Conservation (phyloP, 805 yeast species). For the Scheffersomyces stipitis region DNA sequence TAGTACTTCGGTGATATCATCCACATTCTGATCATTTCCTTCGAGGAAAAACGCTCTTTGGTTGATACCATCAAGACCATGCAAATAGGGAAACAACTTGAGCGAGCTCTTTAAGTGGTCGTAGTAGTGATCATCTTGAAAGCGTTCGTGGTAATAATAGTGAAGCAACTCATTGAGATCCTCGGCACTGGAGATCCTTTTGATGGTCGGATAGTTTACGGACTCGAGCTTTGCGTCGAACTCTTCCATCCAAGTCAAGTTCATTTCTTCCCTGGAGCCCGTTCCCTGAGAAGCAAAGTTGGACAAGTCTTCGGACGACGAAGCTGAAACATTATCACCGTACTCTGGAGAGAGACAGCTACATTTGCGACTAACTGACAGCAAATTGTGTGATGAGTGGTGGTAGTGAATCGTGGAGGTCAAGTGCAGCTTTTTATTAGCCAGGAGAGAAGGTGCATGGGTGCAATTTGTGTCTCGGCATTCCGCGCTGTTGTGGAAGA, state of each 20-base stretch:
- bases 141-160: slow-evolving; percentile 8
- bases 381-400: slow-evolving; percentile 2
- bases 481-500: background rate
- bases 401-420: slow-evolving; percentile 1
- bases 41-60: slow-evolving; percentile 29
- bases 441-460: background rate
- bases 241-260: slow-evolving; percentile 8
- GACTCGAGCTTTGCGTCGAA: slow-evolving; percentile 9
- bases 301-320: background rate
- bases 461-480: too few relatives aligned
- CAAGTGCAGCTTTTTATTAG: background rate
- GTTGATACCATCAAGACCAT: slow-evolving; percentile 25
- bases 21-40: slow-evolving; percentile 11
- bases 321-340: background rate
- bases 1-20: background rate
- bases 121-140: slow-evolving; percentile 2
- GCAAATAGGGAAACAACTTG: slow-evolving; percentile 34
- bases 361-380: slow-evolving; percentile 3
- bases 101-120: background rate
- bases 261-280: background rate
- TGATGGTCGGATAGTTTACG: slow-evolving; percentile 7
- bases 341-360: slow-evolving; percentile 1
- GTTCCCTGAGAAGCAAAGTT: background rate
- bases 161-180: slow-evolving; percentile 6
- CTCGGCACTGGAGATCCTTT: slow-evolving; percentile 5